Evolutionary conservation across 73 alveolate species (phyloP).

Genomic region (Paramecium primaurelia): DNA sequence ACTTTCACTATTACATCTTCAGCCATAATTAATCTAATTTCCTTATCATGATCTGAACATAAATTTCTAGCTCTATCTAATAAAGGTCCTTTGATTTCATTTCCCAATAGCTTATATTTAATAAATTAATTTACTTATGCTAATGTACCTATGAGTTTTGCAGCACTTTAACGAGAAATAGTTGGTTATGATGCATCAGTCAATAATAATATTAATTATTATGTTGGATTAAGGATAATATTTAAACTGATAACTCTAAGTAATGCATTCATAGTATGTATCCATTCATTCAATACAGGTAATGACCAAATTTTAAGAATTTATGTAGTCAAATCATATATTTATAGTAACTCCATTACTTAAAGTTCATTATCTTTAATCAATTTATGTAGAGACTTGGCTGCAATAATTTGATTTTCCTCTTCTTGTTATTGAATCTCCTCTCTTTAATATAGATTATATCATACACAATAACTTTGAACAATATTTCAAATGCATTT

Average conservation of each 20-base stretch:
- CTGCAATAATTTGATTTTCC: conserved; percentile 29
- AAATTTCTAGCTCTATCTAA: conserved; percentile 59
- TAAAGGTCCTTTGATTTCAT: conserved; percentile 44
- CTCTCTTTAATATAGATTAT: background rate
- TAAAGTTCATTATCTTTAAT: background rate
- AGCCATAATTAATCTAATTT: conserved; percentile 50
- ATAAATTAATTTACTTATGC: conserved; percentile 2
- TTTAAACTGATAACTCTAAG: background rate
- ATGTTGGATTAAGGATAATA: background rate
- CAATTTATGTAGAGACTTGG: background rate
- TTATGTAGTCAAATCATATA: background rate
- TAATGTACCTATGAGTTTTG: conserved; percentile 20
- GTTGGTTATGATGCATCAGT: conserved; percentile 62
- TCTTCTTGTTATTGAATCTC: conserved; percentile 19
- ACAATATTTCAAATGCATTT: background rate
- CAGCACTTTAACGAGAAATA: conserved; percentile 46
- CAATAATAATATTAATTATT: conserved; percentile 8
- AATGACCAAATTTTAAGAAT: conserved; percentile 57
- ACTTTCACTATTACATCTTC: conserved; percentile 29
- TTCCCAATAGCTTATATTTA: background rate
- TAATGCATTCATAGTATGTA: background rate
- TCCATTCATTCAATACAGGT: conserved; percentile 58
- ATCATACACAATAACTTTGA: conserved; percentile 7
- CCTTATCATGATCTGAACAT: conserved; percentile 56
- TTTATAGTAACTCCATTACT: background rate